Evolutionary conservation across 345 rosid genomes (phyloP).

Genomic region (Eucalyptus erythrocorys): DNA sequence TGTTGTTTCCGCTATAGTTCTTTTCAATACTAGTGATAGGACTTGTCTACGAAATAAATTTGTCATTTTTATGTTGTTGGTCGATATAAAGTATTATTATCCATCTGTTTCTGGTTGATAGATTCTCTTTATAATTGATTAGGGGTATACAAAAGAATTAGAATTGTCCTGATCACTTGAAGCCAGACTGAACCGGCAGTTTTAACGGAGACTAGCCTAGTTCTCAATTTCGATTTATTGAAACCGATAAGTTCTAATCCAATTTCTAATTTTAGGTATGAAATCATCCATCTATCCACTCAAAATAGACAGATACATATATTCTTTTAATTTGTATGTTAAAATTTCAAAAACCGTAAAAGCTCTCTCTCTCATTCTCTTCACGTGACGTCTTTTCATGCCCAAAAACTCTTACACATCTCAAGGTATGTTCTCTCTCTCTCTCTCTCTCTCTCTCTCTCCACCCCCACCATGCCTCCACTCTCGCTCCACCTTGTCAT

Average conservation of each 20-base stretch:
- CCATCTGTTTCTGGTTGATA: background rate
- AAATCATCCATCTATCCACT: too few relatives aligned
- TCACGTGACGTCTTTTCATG: too few relatives aligned
- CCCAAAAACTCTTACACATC: too few relatives aligned
- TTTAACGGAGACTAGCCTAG: rapidly evolving
- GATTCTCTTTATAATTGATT: background rate
- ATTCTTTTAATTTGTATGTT: too few relatives aligned
- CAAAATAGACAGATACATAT: rapidly evolving
- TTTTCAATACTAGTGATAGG: background rate
- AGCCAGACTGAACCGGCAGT: rapidly evolving
- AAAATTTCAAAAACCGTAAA: too few relatives aligned
- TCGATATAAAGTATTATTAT: background rate
- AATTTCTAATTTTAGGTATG: too few relatives aligned
- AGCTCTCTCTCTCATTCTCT: too few relatives aligned
- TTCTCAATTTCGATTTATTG: too few relatives aligned
- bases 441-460: rapidly evolving
- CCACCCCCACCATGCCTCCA: too few relatives aligned
- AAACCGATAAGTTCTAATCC: rapidly evolving
- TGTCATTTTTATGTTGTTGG: background rate
- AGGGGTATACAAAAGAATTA: too few relatives aligned
- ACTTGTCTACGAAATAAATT: background rate
- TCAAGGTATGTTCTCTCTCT: too few relatives aligned
- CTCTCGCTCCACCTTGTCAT: rapidly evolving
- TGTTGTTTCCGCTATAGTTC: background rate
- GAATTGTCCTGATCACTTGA: rapidly evolving